Evolutionary conservation across 1,139 yeast species (phyloP), one percentile per base, ranked within the genome.

Genomic region (Nadsonia starkeyi-henricii): DNA sequence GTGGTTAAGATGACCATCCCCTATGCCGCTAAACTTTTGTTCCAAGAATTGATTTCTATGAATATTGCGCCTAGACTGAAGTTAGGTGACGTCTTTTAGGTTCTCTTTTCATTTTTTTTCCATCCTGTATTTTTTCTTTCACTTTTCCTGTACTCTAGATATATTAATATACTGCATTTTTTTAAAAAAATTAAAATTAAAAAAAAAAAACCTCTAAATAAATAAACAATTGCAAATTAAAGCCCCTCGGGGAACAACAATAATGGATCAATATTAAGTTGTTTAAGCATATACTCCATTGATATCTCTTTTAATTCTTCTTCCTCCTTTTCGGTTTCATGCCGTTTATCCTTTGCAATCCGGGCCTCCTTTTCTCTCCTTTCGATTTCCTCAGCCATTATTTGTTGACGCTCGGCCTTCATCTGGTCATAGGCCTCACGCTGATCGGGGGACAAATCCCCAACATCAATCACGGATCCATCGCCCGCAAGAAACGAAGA

Each of bases 1-100:
- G 83, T 91, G 45, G 82, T 86, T 55, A 85, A 82, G 62, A 89
- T 91, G 96, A 89, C 95, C 2, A 89, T 91, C 61, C 99, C 99
- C 3, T 91, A 93, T 61, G 99, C 98, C 21, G 97, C 97, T 46
- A 91, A 91, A 66, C 73, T 91, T 59, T 71, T 91, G 56, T 91
- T 91, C 85, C 97, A 91, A 68, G 98, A 91, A 64, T 75, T 91
- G 58, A 74, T 91, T 62, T 85, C 96, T 20, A 91, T 91, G 98
- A 91, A 91, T 66, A 91, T 91, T 64, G 97, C 98, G 2, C 98
- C 98, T 52, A 76, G 97, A 60, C 72, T 93, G 64, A 83, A 81
- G 65, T 69, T 91, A 56, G 93, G 89, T 39, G 96, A 89, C 65
- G 93, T 84, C 12, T 86, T 86, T 58, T 49, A 49, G 12, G 30